phyloP scores from a whole-genome alignment of 2,329 filamentous ascomycete species.

The Cladobotryum protrusum region DNA sequence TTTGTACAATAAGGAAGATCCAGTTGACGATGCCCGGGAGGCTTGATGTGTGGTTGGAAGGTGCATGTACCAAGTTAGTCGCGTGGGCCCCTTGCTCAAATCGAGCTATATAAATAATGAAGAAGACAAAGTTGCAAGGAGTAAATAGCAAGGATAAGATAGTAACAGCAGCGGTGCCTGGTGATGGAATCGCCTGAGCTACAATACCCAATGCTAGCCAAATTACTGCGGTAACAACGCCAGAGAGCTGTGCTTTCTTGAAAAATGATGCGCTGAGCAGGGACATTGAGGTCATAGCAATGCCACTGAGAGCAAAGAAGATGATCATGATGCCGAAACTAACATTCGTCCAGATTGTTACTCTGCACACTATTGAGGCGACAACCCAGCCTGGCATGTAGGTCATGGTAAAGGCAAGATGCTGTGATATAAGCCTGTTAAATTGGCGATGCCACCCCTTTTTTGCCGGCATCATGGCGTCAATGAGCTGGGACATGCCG shows the following conservation, averaged over 20 bases:
- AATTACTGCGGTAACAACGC: slow-evolving; percentile 65
- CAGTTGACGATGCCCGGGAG: slow-evolving; percentile 66
- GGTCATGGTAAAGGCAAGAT: slow-evolving; percentile 61
- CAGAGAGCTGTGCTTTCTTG: slow-evolving; percentile 73
- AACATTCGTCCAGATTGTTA: slow-evolving; percentile 35
- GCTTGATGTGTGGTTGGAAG: slow-evolving; percentile 56
- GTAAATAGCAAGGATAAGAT: slow-evolving; percentile 70
- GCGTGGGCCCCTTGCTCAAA: slow-evolving; percentile 57
- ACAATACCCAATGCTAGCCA: slow-evolving; percentile 69
- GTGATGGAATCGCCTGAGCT: slow-evolving; percentile 62
- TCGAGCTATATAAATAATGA: slow-evolving; percentile 63
- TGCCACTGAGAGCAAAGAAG: slow-evolving; percentile 65
- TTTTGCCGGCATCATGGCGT: slow-evolving; percentile 66
- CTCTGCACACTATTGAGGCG: slow-evolving; percentile 33
- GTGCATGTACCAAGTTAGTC: slow-evolving; percentile 52
- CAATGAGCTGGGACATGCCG: slow-evolving; percentile 66
- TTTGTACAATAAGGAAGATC: slow-evolving; percentile 68
- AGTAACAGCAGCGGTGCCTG: slow-evolving; percentile 54
- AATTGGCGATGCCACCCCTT: slow-evolving; percentile 40
- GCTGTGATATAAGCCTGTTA: slow-evolving; percentile 48
- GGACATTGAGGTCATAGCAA: slow-evolving; percentile 68
- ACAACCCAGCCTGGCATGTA: slow-evolving; percentile 42
- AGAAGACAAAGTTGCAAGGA: slow-evolving; percentile 77
- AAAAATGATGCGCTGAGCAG: slow-evolving; percentile 73
- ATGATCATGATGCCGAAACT: slow-evolving; percentile 57